phyloP scores from a whole-genome alignment of 352 stramenopile species.

The Phytophthora sp. region DNA sequence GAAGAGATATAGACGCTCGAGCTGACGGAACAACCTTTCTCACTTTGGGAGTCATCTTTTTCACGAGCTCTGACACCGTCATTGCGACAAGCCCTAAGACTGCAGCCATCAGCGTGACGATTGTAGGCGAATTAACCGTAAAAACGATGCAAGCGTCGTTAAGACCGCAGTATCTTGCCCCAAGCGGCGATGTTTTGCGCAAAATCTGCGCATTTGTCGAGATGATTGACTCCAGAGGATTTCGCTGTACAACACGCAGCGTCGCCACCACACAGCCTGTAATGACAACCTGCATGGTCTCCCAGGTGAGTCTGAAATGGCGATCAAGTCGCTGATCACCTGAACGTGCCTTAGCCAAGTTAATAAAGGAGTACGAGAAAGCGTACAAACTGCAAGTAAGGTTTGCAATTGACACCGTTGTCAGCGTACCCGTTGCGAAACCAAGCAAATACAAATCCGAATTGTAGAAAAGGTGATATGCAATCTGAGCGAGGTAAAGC shows the following conservation, averaged over 20 bases:
- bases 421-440: constrained; percentile 27
- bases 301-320: constrained; percentile 25
- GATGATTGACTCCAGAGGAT: constrained; percentile 5
- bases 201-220: constrained; percentile 10
- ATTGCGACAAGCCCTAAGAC: constrained; percentile 4
- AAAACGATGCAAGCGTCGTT: constrained; percentile 25
- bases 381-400: constrained; percentile 26
- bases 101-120: constrained; percentile 2
- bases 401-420: constrained; percentile 21
- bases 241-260: constrained; percentile 2
- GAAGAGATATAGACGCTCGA: not conserved
- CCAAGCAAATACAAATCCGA: constrained; percentile 28
- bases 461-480: constrained; percentile 25
- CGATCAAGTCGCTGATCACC: constrained; percentile 20
- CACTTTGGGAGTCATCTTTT: not conserved
- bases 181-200: constrained; percentile 4
- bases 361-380: constrained; percentile 24
- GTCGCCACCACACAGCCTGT: not conserved
- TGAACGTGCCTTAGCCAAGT: constrained; percentile 17
- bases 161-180: constrained; percentile 19
- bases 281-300: constrained; percentile 17
- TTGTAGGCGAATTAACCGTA: constrained; percentile 1
- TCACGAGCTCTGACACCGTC: not conserved
- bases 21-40: not conserved
- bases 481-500: constrained; percentile 25